Evolutionary conservation across 2,329 filamentous ascomycete genomes (phyloP), one percentile per base, ranked within the genome.

Genomic region (Talaromyces sp.): DNA sequence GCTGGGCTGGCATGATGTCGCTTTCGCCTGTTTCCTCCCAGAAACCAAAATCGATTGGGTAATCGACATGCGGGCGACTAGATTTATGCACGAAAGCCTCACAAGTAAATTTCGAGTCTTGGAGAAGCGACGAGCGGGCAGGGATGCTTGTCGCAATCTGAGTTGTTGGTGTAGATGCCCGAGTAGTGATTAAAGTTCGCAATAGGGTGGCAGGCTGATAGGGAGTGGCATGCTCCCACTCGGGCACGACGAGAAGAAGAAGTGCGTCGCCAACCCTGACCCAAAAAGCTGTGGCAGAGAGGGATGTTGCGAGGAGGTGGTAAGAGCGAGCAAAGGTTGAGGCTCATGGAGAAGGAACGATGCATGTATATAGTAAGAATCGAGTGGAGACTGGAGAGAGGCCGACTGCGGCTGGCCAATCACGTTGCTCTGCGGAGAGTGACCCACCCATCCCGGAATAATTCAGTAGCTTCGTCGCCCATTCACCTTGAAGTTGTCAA

Each of bases 1-100:
- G 88, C 66, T 89, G 82, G 15, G 90, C 84, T 63, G 91, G 90
- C 93, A 97, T 97, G 33, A 73, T 84, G 72, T 17, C 22, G n/a
- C 15, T 58, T 45, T 56, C 19, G 33, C 6, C 52, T 17, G 15
- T 37, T 54, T 25, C 35, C 7, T 25, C 57, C 15, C 15, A 22
- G 10, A 22, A 8, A 33, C 15, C 25, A 25, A 33, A 25, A 3
- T 5, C 5, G 41, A 17, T 49, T 25, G 47, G n/a, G 8, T n/a
- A 19, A 33, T 37, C 9, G n/a, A 25, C 50, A 25, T 43, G 45
- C 5, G 8, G 35, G 27, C n/a, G 17, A 31, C 3, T 25, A 6
- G 7, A 17, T n/a, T 13, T 11, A 62, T 57, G 37, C 11, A 27
- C 11, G 37, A 37, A 33, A 41, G 17, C 3, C 27, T n/a, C 22